Evolutionary conservation across 768 basidiomycete species (phyloP).

Genomic region (Lactarius vividus): DNA sequence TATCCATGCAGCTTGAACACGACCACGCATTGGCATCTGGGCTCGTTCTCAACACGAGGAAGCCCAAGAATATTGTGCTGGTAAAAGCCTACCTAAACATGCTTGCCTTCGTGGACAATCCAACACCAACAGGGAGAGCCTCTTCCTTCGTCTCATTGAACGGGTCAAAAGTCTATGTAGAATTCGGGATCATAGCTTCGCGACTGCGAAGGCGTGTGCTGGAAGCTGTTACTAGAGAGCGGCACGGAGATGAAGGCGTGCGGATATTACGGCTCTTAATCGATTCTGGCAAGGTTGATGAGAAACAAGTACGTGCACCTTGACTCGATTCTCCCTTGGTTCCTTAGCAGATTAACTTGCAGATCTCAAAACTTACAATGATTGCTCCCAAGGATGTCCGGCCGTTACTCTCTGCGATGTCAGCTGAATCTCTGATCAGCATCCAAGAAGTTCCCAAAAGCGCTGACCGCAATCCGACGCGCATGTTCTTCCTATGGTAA

Average conservation of each 20-base stretch:
- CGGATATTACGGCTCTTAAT: constrained; percentile 76
- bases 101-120: constrained; percentile 79
- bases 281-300: constrained; percentile 88
- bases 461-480: constrained; percentile 82
- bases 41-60: constrained; percentile 56
- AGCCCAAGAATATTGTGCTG: constrained; percentile 48
- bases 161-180: constrained; percentile 72
- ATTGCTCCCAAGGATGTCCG: constrained; percentile 87
- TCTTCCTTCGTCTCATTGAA: constrained; percentile 61
- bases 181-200: constrained; percentile 69
- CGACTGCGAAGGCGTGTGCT: constrained; percentile 68
- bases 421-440: constrained; percentile 79
- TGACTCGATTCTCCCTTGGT: constrained; percentile 1
- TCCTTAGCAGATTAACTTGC: constrained; percentile 14
- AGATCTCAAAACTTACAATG: constrained; percentile 95
- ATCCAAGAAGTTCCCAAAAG: constrained; percentile 92
- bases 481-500: constrained; percentile 91
- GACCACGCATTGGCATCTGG: constrained; percentile 60
- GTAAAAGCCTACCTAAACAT: constrained; percentile 82
- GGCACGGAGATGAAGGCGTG: constrained; percentile 79
- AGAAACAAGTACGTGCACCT: constrained; percentile 69
- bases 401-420: constrained; percentile 72
- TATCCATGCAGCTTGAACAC: constrained; percentile 62
- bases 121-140: constrained; percentile 65
- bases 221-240: constrained; percentile 77